phyloP scores from a whole-genome alignment of 768 basidiomycete species.

The Boletus huronensis region DNA sequence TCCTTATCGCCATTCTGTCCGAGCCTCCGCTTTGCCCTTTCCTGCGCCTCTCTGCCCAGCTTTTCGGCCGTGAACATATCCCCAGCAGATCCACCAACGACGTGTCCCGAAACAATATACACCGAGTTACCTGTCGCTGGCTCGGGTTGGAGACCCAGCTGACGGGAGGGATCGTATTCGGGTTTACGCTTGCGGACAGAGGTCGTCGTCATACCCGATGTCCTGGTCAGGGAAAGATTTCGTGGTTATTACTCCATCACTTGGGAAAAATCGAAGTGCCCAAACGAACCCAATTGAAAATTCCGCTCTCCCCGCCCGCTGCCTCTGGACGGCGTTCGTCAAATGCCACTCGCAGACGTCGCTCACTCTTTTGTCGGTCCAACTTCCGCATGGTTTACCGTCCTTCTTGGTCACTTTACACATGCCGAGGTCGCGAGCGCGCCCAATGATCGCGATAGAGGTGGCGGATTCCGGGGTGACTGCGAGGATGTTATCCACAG shows the following conservation, averaged over 20 bases:
- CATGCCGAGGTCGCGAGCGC: slow-evolving; percentile 82
- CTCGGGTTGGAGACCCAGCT: slow-evolving; percentile 72
- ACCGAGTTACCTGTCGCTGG: slow-evolving; percentile 45
- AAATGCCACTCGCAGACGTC: slow-evolving; percentile 93
- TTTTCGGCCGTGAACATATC: slow-evolving; percentile 59
- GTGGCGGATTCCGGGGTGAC: slow-evolving; percentile 80
- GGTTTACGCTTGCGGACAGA: slow-evolving; percentile 48
- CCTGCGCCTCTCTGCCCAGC: slow-evolving; percentile 78
- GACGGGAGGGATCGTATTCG: slow-evolving; percentile 63
- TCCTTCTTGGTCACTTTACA: slow-evolving; percentile 77
- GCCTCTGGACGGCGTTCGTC: slow-evolving; percentile 71
- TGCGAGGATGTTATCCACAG: slow-evolving; percentile 77
- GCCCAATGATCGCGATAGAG: slow-evolving; percentile 81
- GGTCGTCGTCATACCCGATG: slow-evolving; percentile 61
- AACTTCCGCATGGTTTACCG: slow-evolving; percentile 76
- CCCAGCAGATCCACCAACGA: slow-evolving; percentile 49
- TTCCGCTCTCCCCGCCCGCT: slow-evolving; percentile 77
- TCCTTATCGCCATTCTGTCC: slow-evolving; percentile 58
- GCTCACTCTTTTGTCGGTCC: slow-evolving; percentile 87
- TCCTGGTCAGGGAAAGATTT: slow-evolving; percentile 40
- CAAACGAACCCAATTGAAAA: slow-evolving; percentile 72
- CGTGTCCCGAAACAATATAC: slow-evolving; percentile 79
- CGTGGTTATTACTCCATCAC: not conserved
- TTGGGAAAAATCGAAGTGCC: not conserved
- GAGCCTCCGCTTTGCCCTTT: slow-evolving; percentile 62